phyloP scores from a whole-genome alignment of 1,139 yeast genomes.

The Nakaseomyces bracarensis region DNA sequence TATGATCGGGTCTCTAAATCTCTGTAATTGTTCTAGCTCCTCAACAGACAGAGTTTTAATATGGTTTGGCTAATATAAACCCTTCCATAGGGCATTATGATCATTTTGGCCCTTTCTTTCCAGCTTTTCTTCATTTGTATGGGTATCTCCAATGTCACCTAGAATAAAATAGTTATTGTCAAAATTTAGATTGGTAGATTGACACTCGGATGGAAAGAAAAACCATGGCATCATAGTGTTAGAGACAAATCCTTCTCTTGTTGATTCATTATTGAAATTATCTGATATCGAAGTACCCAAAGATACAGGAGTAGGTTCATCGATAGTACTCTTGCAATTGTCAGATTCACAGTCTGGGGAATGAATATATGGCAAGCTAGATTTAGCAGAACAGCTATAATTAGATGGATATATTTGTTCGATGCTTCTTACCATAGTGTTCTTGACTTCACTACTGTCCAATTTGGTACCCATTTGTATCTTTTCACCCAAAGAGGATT shows the following conservation, averaged over 20 bases:
- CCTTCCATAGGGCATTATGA: background rate
- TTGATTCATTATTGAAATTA: background rate
- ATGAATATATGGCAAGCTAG: background rate
- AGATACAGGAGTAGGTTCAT: slow-evolving; percentile 1
- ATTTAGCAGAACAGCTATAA: background rate
- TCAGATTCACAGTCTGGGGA: slow-evolving; percentile 4
- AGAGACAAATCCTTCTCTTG: background rate
- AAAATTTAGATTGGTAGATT: background rate
- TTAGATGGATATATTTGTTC: slow-evolving; percentile 4
- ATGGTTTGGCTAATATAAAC: background rate
- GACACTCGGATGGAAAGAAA: slow-evolving; percentile 4
- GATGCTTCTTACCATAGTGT: background rate
- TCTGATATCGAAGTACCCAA: background rate
- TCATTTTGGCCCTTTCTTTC: background rate
- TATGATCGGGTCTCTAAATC: slow-evolving; percentile 2
- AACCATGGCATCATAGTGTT: slow-evolving; percentile 3
- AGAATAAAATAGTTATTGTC: background rate
- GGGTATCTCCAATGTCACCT: background rate
- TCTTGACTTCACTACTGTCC: background rate
- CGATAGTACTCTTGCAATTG: background rate
- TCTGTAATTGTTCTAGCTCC: slow-evolving; percentile 4
- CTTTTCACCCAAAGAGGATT: slow-evolving; percentile 2
- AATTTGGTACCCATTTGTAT: background rate
- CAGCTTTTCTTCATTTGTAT: background rate
- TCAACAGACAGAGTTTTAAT: slow-evolving; percentile 5